Conservation (phyloP, 257 asterid genomes). For the Nicotiana noctiflora region DNA sequence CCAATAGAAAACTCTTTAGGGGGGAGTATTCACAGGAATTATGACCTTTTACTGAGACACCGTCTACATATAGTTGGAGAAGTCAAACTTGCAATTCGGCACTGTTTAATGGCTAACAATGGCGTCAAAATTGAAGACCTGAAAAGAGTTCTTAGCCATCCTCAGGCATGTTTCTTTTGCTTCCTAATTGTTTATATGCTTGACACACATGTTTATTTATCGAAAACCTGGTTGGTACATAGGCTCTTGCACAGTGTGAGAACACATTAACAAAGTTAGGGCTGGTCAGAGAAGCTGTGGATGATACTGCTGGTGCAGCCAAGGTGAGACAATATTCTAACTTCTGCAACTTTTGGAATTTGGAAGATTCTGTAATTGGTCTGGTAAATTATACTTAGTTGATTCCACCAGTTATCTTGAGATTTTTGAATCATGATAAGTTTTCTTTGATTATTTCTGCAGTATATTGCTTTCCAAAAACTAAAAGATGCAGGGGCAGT, state of each 20-base stretch:
- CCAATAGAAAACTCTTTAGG: conserved; percentile 97
- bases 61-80: conserved; percentile 97
- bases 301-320: conserved; percentile 99
- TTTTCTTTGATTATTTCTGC: conserved; percentile 13
- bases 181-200: not conserved
- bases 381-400: not conserved
- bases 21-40: conserved; percentile 96
- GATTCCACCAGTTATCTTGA: not conserved
- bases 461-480: conserved; percentile 71
- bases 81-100: conserved; percentile 84
- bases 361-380: not conserved
- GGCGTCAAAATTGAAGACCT: conserved; percentile 66
- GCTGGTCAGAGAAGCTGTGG: conserved; percentile 95
- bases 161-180: conserved; percentile 60
- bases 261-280: conserved; percentile 78
- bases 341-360: not conserved
- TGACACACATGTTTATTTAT: not conserved
- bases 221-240: conserved; percentile 18
- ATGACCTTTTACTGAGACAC: conserved; percentile 91
- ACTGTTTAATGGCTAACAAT: conserved; percentile 85
- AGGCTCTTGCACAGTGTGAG: conserved; percentile 99
- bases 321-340: conserved; percentile 39
- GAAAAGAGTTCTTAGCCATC: conserved; percentile 91
- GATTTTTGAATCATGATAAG: not conserved
- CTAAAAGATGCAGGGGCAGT: conserved; percentile 94